These are phyloP conservation scores for Castanospermum australe DNA, from an alignment of 306 rosid species.

Conservation along the genomic window DNA sequence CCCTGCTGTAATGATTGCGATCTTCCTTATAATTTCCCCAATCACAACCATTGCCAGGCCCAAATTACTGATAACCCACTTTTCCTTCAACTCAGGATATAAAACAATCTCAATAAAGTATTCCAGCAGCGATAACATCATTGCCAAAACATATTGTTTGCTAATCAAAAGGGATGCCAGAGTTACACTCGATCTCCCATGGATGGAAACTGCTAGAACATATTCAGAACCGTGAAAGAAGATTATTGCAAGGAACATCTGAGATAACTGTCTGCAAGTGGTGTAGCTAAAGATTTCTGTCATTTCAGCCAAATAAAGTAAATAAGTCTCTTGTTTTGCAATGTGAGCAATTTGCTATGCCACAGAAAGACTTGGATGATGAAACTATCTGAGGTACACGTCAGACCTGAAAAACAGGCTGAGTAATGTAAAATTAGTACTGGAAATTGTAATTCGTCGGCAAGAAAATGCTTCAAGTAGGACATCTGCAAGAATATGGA, in stretches of 20 bases:
- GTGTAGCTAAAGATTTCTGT: slow-evolving; percentile 56
- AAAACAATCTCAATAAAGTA: slow-evolving; percentile 55
- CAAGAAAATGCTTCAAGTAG: slow-evolving; percentile 28
- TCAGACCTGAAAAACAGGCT: slow-evolving; percentile 42
- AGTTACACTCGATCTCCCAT: slow-evolving; percentile 65
- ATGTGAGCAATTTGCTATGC: slow-evolving; percentile 18
- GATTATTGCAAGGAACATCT: slow-evolving; percentile 54
- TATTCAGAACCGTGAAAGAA: slow-evolving; percentile 85
- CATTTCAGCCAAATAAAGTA: slow-evolving; percentile 35
- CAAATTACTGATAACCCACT: slow-evolving; percentile 60
- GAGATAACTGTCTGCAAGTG: slow-evolving; percentile 66
- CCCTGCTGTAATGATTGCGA: slow-evolving; percentile 78
- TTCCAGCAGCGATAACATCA: slow-evolving; percentile 72
- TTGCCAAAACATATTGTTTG: slow-evolving; percentile 65
- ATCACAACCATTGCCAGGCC: slow-evolving; percentile 66
- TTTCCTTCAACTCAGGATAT: slow-evolving; percentile 69
- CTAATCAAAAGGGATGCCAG: slow-evolving; percentile 76
- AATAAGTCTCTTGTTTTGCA: background rate
- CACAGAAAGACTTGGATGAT: slow-evolving; percentile 28
- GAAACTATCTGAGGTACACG: slow-evolving; percentile 14
- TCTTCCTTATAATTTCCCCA: slow-evolving; percentile 75
- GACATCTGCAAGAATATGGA: slow-evolving; percentile 24
- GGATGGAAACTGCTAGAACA: slow-evolving; percentile 59
- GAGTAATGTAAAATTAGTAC: slow-evolving; percentile 22
- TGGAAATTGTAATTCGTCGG: slow-evolving; percentile 2